Percentiles rank a stretch among this genome's conserved stretches.
Conservation (phyloP, 2,329 filamentous ascomycete genomes). For the Penicillium thymicola region DNA sequence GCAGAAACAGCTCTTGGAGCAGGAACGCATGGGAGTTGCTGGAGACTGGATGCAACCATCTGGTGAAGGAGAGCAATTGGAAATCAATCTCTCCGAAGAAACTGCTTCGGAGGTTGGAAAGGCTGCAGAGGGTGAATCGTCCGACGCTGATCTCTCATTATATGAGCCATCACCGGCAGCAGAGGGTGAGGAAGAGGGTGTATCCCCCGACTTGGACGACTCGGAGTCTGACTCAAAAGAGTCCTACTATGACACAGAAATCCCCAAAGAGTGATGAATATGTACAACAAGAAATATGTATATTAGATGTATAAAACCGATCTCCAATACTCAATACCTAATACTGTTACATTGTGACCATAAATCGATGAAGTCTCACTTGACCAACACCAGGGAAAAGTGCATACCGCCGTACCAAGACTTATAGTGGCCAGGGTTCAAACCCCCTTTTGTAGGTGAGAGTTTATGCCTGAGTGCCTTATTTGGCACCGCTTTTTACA, state of each 20-base stretch:
- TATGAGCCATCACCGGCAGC: not conserved
- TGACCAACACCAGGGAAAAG: not conserved
- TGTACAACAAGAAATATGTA: conserved; percentile 18
- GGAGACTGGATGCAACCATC: conserved; percentile 16
- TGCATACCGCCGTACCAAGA: no score
- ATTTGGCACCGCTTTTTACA: no score
- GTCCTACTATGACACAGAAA: conserved; percentile 2
- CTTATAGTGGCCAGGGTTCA: no score
- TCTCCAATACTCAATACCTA: conserved; percentile 1
- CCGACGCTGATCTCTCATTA: not conserved
- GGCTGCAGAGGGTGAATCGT: not conserved
- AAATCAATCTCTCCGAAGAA: conserved; percentile 20
- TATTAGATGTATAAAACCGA: conserved; percentile 21
- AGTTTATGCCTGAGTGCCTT: no score
- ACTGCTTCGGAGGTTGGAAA: conserved; percentile 2
- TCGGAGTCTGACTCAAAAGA: not conserved
- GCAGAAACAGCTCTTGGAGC: conserved; percentile 34
- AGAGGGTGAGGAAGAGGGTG: not conserved
- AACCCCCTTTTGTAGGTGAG: no score
- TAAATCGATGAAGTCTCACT: not conserved
- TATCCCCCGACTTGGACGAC: not conserved
- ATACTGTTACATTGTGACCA: not conserved
- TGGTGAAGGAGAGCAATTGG: conserved; percentile 4
- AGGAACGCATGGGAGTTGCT: conserved; percentile 26
- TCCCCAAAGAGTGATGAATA: conserved; percentile 1